Base-by-base conservation (phyloP, 352 stramenopile genomes). In the Globisporangium yorkense region DNA sequence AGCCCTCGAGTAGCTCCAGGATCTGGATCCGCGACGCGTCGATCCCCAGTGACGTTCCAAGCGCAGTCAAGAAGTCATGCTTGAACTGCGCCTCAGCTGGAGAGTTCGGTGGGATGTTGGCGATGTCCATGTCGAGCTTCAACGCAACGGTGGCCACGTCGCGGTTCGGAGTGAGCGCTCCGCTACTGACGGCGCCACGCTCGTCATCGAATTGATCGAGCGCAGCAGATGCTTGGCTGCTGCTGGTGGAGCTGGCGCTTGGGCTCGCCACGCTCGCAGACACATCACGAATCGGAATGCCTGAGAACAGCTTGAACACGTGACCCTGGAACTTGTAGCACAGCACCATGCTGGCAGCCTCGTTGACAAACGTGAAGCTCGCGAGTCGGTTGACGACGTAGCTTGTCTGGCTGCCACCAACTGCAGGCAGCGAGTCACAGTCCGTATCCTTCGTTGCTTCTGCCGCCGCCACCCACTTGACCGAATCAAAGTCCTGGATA, bases 251-350 rank as follows among this genome's bases (percentile, higher is more conserved):
- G 10, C 31, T 62, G 16, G 29, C 20, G 10, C 55, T 48, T 20
- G 31, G 27, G 13, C 56, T 56, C 16, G 7, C 41, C n/a, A 49
- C 27, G 20, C 57, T 62, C 4, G 41, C 54, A 0, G 75, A 74
- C 13, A 63, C 44, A 31, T 82, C 74, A 8, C 71, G 68, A 29
- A 86, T 65, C 6, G 64, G 61, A 5, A 87, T 54, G 21, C 59
- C 67, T 0, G 66, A 52, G 56, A 80, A 89, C 3, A 88, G 43
- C 50, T 88, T 87, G 57, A 74, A 88, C 2, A 41, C 46, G 13
- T 84, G 74, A 7, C 67, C 60, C 27, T 76, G 57, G 33, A 89
- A 89, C 20, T 76, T 66, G 62, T 89, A 89, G 52, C 80, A 89
- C 0, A 89, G 61, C 2, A 49, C 59, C 74, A 89, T 84, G 0